Evolutionary conservation across 805 yeast genomes (phyloP).

Genomic region (Millerozyma acaciae): DNA sequence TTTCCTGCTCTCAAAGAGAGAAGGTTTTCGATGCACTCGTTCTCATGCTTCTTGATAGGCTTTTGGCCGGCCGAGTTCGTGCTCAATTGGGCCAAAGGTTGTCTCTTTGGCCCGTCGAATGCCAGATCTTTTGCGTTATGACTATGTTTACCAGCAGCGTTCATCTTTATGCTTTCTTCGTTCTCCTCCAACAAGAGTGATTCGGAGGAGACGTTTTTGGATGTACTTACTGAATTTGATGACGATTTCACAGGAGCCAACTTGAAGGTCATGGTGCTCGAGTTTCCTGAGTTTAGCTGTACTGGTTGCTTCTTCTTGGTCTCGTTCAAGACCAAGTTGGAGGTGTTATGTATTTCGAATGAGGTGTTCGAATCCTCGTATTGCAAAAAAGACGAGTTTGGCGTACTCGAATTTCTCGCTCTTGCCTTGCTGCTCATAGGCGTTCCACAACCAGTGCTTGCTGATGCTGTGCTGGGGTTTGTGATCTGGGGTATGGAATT

Average conservation of each 20-base stretch:
- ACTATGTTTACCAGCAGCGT: neutral
- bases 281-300: slow-evolving; percentile 23
- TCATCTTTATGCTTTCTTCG: slow-evolving; percentile 6
- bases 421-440: slow-evolving; percentile 6
- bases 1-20: slow-evolving; percentile 35
- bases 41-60: slow-evolving; percentile 8
- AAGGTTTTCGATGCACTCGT: slow-evolving; percentile 38
- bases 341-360: slow-evolving; percentile 15
- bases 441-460: too few species aligned
- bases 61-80: slow-evolving; percentile 10
- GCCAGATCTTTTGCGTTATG: neutral
- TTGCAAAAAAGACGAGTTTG: slow-evolving; percentile 7
- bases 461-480: slow-evolving; percentile 1
- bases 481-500: slow-evolving; percentile 6
- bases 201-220: neutral
- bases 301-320: slow-evolving; percentile 35
- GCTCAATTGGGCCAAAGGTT: slow-evolving; percentile 24
- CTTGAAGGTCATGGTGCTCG: slow-evolving; percentile 35
- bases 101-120: slow-evolving; percentile 14
- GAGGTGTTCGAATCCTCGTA: slow-evolving; percentile 15
- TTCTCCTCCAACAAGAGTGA: too few species aligned
- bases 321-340: slow-evolving; percentile 16
- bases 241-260: slow-evolving; percentile 24
- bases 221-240: slow-evolving; percentile 2
- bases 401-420: slow-evolving; percentile 3